These are phyloP conservation scores for Sporormia fimetaria DNA, from an alignment of 495 filamentous ascomycete genomes.

Conservation along the genomic window DNA sequence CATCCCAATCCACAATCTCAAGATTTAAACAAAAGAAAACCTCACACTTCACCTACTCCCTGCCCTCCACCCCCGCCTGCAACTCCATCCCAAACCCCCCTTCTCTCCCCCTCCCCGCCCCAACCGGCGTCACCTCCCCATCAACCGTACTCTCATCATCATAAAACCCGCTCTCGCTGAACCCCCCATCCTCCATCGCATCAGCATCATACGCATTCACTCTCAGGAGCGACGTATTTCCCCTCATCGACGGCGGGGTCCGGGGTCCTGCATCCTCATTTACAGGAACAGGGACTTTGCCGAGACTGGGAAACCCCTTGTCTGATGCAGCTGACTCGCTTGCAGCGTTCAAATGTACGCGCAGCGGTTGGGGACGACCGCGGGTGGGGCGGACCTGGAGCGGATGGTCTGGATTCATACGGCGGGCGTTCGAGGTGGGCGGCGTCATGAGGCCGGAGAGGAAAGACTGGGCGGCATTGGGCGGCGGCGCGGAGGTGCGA, in stretches of 20 bases:
- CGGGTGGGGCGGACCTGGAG: conserved; percentile 15
- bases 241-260: conserved; percentile 39
- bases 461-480: conserved; percentile 32
- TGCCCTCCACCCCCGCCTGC: conserved; percentile 3
- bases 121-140: conserved; percentile 21
- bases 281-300: no score
- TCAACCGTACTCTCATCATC: conserved; percentile 27
- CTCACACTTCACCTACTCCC: background rate
- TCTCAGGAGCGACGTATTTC: no score
- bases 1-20: background rate
- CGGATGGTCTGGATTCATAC: conserved; percentile 30
- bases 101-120: no score
- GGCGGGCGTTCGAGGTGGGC: conserved; percentile 55
- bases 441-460: conserved; percentile 76
- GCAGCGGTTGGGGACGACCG: background rate
- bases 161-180: conserved; percentile 28
- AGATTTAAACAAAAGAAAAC: conserved; percentile 2
- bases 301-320: conserved; percentile 18
- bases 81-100: conserved; percentile 18
- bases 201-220: conserved; percentile 31
- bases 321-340: conserved; percentile 5
- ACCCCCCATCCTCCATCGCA: conserved; percentile 30
- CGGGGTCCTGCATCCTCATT: conserved; percentile 41
- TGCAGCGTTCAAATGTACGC: no score
- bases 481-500: conserved; percentile 39